Conservation (phyloP, 352 stramenopile genomes). For the Globisporangium canariense region DNA sequence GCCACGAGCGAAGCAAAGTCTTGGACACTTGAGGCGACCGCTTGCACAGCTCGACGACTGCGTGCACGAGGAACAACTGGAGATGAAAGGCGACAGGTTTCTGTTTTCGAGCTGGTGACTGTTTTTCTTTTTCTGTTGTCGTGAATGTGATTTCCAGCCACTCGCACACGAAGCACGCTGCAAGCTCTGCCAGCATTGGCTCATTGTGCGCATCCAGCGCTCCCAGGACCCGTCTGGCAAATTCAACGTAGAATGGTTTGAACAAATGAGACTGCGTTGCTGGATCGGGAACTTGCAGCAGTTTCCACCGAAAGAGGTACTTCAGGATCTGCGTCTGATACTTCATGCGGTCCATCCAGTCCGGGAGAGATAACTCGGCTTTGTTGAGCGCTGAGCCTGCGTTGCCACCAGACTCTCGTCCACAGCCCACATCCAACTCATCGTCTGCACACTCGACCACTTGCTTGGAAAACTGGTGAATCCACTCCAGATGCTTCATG, state of each 20-base stretch:
- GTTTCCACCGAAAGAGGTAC: constrained; percentile 14
- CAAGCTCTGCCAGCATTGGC: constrained; percentile 2
- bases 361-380: background rate
- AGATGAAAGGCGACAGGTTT: constrained; percentile 11
- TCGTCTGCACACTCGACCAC: background rate
- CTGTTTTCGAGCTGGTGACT: background rate
- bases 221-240: background rate
- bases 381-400: background rate
- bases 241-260: background rate
- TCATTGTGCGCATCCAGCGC: background rate
- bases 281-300: background rate
- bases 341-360: constrained; percentile 1
- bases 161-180: constrained; percentile 4
- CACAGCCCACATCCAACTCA: too few relatives aligned
- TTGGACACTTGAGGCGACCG: constrained; percentile 5
- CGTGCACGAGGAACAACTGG: constrained; percentile 28
- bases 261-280: constrained; percentile 1
- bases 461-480: constrained; percentile 3
- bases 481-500: constrained; percentile 4
- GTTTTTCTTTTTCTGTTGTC: background rate
- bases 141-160: background rate
- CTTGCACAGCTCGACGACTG: constrained; percentile 15
- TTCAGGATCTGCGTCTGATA: constrained; percentile 5
- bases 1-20: constrained; percentile 9
- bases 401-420: background rate